These are phyloP conservation scores for Aspergillus aculeatus DNA, from an alignment of 2,329 filamentous ascomycete genomes.

Conservation along the genomic window DNA sequence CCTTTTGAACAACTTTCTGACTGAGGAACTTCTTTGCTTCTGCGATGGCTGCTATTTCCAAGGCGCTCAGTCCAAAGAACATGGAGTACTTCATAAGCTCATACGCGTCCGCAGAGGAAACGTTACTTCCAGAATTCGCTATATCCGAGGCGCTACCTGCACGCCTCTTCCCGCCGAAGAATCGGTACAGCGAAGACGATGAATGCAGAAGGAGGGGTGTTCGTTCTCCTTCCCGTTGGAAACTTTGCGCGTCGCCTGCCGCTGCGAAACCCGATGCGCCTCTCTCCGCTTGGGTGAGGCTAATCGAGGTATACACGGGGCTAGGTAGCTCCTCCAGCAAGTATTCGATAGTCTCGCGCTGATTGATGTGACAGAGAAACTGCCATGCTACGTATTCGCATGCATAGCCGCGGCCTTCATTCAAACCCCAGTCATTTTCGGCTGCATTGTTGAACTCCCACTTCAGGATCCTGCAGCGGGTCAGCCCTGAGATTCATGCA, in stretches of 20 bases:
- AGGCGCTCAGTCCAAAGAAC: conserved; percentile 77
- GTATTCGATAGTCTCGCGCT: conserved; percentile 57
- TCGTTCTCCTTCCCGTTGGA: conserved; percentile 22
- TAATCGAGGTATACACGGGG: conserved; percentile 21
- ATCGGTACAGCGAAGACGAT: conserved; percentile 22
- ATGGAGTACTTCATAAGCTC: conserved; percentile 63
- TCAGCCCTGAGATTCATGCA: neutral
- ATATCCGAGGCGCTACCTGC: conserved; percentile 39
- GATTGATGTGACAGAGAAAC: conserved; percentile 56
- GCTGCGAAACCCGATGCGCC: conserved; percentile 17
- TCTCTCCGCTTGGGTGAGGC: conserved; percentile 22
- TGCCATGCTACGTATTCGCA: conserved; percentile 65
- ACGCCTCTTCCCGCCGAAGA: conserved; percentile 40
- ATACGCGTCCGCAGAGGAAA: conserved; percentile 48
- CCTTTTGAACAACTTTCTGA: conserved; percentile 76
- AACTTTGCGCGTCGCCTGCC: conserved; percentile 5
- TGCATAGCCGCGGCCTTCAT: conserved; percentile 56
- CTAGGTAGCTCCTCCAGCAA: conserved; percentile 53
- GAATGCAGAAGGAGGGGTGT: conserved; percentile 32
- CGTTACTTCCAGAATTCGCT: conserved; percentile 45
- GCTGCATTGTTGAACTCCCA: conserved; percentile 55
- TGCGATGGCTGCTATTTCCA: conserved; percentile 81
- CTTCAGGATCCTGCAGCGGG: conserved; percentile 51
- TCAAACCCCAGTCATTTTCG: conserved; percentile 55
- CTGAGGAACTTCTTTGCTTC: conserved; percentile 82